These are phyloP conservation scores for Arbutus unedo DNA, from an alignment of 148 eudicot species.

Conservation along the genomic window DNA sequence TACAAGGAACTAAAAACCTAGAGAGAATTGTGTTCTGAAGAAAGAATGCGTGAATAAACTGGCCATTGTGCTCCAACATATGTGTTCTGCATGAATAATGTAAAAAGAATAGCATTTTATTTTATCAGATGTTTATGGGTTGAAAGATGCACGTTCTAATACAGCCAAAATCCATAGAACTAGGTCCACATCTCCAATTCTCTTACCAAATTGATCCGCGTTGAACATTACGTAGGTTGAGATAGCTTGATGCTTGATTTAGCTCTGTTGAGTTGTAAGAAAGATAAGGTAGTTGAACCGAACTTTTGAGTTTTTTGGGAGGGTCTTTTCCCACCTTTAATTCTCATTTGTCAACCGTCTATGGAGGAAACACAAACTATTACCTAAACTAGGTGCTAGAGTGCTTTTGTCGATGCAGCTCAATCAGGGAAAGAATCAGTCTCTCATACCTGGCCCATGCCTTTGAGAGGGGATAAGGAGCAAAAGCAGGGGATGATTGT, in stretches of 20 bases:
- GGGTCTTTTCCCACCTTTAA: background rate
- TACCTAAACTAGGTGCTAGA: background rate
- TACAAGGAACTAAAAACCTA: background rate
- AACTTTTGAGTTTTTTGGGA: conserved; percentile 1
- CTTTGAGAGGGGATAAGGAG: background rate
- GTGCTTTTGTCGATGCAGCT: background rate
- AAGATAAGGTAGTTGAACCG: background rate
- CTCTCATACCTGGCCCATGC: background rate
- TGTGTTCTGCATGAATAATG: background rate
- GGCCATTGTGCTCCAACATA: background rate
- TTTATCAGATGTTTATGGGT: background rate
- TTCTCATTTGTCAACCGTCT: background rate
- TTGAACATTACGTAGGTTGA: background rate
- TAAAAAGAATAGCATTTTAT: background rate
- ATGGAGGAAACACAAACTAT: background rate
- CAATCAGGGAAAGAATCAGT: background rate
- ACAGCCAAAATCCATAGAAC: background rate
- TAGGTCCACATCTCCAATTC: background rate
- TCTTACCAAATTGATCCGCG: background rate
- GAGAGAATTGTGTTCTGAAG: background rate
- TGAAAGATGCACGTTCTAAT: background rate
- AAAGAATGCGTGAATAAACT: background rate
- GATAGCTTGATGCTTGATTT: background rate
- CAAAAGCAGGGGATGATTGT: background rate
- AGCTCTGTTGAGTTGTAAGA: background rate